Percentiles rank a stretch among this genome's conserved stretches.
Conservation (phyloP, 2,329 filamentous ascomycete species). For the Scedosporium dehoogii region DNA sequence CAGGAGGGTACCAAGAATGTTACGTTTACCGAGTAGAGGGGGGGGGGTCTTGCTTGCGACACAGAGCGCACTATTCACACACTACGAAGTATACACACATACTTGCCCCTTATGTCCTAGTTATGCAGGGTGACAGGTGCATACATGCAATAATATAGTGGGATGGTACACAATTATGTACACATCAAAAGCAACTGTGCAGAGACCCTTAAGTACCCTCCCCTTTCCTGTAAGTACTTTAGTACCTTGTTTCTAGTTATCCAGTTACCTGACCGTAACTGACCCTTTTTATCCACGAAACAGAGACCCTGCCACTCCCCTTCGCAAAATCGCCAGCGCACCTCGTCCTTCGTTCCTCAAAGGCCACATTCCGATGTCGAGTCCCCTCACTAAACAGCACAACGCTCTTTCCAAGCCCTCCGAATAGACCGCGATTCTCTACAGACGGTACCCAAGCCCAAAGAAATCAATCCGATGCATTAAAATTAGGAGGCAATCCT, state of each 20-base stretch:
- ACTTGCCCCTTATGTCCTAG: neutral
- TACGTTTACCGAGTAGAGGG: too few species aligned
- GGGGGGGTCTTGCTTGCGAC: too few species aligned
- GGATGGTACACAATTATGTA: neutral
- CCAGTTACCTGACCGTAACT: neutral
- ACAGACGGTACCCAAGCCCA: neutral
- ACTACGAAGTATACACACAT: too few species aligned
- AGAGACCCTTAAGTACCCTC: neutral
- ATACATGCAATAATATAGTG: neutral
- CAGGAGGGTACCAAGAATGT: too few species aligned
- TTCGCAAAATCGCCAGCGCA: neutral
- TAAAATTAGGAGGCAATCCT: neutral
- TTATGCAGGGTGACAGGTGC: neutral
- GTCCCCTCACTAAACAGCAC: neutral
- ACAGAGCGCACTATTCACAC: too few species aligned
- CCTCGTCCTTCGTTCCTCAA: neutral
- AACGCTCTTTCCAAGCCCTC: neutral
- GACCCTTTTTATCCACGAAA: slow-evolving; percentile 6
- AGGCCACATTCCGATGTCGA: neutral
- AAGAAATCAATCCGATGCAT: neutral
- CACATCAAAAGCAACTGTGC: neutral
- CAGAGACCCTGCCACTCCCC: slow-evolving; percentile 2
- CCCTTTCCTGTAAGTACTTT: neutral
- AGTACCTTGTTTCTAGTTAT: neutral
- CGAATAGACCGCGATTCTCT: neutral